A percentile compares a stretch with the other conserved stretches of the same genome.
phyloP scores from a whole-genome alignment of 371 early-diverging fungal genomes.

The Cokeromyces recurvatus region DNA sequence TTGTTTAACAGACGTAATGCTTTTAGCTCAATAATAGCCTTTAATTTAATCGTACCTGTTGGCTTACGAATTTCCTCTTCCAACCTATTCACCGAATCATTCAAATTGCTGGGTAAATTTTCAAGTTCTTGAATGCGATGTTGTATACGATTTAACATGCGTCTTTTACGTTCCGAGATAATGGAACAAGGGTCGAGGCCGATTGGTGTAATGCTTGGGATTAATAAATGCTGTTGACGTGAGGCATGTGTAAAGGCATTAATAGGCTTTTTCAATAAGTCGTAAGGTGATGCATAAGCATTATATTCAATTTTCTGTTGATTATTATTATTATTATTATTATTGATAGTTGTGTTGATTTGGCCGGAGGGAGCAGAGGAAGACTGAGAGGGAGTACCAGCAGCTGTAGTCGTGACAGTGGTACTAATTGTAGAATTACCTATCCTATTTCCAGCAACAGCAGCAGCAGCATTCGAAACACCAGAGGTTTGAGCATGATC shows the following conservation, averaged over 20 bases:
- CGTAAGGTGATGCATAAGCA: slow-evolving; percentile 49
- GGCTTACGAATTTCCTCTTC: too few species aligned
- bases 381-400: too few species aligned
- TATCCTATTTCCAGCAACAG: too few species aligned
- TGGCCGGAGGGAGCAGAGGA: too few species aligned
- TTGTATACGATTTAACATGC: slow-evolving; percentile 59
- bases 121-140: slow-evolving; percentile 78
- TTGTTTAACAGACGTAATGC: slow-evolving; percentile 68
- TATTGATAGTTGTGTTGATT: too few species aligned
- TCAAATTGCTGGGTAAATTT: slow-evolving; percentile 30
- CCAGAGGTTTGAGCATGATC: too few species aligned
- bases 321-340: too few species aligned
- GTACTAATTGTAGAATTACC: neutral
- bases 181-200: slow-evolving; percentile 76
- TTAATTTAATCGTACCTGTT: slow-evolving; percentile 25
- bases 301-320: slow-evolving; percentile 17
- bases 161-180: slow-evolving; percentile 70
- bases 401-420: neutral
- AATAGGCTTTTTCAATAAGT: slow-evolving; percentile 48
- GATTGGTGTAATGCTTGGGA: slow-evolving; percentile 69
- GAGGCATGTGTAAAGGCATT: slow-evolving; percentile 49
- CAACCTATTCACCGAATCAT: neutral
- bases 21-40: slow-evolving; percentile 89
- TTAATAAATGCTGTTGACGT: slow-evolving; percentile 64
- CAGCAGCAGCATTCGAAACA: too few species aligned